These are phyloP conservation scores for Cudoniella acicularis DNA, from an alignment of 495 filamentous ascomycete species.

Conservation along the genomic window DNA sequence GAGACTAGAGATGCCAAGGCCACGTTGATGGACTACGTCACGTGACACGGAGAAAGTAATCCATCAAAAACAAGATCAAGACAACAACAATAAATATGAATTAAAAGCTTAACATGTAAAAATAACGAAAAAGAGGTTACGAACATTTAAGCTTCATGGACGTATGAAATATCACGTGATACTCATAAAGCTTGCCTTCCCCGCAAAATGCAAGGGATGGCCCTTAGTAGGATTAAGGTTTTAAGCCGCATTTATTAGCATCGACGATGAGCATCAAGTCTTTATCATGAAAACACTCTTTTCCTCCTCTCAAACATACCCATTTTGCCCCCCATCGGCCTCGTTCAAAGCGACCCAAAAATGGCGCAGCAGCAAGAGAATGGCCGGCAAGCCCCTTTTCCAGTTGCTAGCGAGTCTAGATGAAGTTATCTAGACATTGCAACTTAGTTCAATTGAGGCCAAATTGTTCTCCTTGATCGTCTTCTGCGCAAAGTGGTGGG, in stretches of 20 bases:
- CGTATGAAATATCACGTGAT: neutral
- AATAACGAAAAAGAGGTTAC: neutral
- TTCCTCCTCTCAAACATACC: neutral
- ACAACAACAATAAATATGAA: too few species aligned
- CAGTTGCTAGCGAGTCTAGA: neutral
- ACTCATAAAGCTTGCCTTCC: neutral
- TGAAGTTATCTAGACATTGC: neutral
- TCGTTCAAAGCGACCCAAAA: neutral
- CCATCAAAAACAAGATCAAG: neutral
- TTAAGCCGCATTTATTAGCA: constrained; percentile 11
- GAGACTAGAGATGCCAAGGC: neutral
- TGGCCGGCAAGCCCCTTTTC: neutral
- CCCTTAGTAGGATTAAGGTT: constrained; percentile 12
- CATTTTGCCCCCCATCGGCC: neutral
- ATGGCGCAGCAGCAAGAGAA: neutral
- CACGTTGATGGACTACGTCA: neutral
- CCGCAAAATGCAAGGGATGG: constrained; percentile 4
- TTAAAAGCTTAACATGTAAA: too few species aligned
- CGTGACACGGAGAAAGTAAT: neutral
- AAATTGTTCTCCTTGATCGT: neutral
- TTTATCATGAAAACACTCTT: constrained; percentile 2
- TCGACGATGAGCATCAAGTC: constrained; percentile 1
- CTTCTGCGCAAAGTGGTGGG: neutral
- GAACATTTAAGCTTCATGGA: neutral
- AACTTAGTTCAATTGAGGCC: neutral